phyloP scores from a whole-genome alignment of 257 asterid genomes.

The Solanum bukasovii region DNA sequence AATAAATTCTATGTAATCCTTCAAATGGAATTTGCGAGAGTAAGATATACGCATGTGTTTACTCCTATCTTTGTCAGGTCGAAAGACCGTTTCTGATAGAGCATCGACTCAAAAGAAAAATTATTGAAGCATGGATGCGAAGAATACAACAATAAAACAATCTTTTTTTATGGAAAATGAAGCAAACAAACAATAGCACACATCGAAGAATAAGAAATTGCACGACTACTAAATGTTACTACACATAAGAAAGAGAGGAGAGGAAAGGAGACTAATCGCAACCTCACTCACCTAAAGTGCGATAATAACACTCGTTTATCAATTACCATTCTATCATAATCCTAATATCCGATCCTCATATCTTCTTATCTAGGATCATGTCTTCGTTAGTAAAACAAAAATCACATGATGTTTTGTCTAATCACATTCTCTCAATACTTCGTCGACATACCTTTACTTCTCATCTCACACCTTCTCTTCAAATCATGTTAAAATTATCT shows the following conservation, averaged over 20 bases:
- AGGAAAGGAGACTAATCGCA: not conserved
- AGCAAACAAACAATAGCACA: not conserved
- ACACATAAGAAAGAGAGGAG: not conserved
- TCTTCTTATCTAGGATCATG: not conserved
- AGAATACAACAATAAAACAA: not conserved
- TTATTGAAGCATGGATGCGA: not conserved
- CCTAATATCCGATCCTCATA: too few species aligned
- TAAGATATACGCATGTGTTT: rapidly evolving
- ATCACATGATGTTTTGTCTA: rapidly evolving
- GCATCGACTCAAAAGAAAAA: rapidly evolving
- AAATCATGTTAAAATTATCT: not conserved
- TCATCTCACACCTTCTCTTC: not conserved
- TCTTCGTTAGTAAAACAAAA: too few species aligned
- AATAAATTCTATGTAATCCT: too few species aligned
- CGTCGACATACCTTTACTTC: not conserved
- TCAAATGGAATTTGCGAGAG: rapidly evolving
- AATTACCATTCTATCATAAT: too few species aligned
- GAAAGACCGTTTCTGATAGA: not conserved
- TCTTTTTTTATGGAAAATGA: not conserved
- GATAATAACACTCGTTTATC: not conserved
- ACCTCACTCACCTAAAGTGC: not conserved
- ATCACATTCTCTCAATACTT: not conserved
- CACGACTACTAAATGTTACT: not conserved
- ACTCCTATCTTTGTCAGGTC: rapidly evolving
- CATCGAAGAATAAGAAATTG: not conserved